Percentiles rank a stretch among this genome's conserved stretches.
These are phyloP conservation scores for Trichoderma harzianum DNA, from an alignment of 2,329 filamentous ascomycete species.

Conservation along the genomic window DNA sequence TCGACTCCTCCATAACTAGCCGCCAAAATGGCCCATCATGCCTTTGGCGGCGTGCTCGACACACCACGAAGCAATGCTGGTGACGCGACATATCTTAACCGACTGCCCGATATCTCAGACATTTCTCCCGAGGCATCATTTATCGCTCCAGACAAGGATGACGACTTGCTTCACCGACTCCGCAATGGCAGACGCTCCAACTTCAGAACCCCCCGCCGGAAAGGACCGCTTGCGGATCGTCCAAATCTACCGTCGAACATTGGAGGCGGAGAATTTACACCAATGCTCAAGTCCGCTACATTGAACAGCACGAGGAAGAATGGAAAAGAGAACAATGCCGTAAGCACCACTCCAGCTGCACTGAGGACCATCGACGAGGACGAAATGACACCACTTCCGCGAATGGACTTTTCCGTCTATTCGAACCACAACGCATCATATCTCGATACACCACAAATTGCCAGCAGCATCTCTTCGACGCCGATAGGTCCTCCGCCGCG, in stretches of 20 bases:
- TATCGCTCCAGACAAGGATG: conserved; percentile 67
- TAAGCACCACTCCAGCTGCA: conserved; percentile 63
- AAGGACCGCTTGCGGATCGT: conserved; percentile 67
- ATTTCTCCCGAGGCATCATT: conserved; percentile 88
- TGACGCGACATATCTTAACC: conserved; percentile 76
- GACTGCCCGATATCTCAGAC: conserved; percentile 67
- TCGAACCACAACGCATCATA: conserved; percentile 62
- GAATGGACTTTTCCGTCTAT: conserved; percentile 69
- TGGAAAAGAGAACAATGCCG: conserved; percentile 60
- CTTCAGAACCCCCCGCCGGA: conserved; percentile 69
- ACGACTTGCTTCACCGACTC: conserved; percentile 70
- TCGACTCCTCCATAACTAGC: conserved; percentile 12
- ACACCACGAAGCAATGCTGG: conserved; percentile 82
- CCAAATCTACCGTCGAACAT: conserved; percentile 66
- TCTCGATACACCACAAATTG: conserved; percentile 68
- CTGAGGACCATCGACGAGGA: conserved; percentile 64
- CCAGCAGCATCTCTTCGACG: conserved; percentile 79
- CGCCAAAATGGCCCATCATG: conserved; percentile 58
- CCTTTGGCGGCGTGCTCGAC: conserved; percentile 64
- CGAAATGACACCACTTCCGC: conserved; percentile 71
- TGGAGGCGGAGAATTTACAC: conserved; percentile 82
- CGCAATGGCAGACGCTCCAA: conserved; percentile 61
- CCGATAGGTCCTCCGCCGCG: conserved; percentile 70
- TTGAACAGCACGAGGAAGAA: conserved; percentile 65
- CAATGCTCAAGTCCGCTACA: conserved; percentile 79